phyloP scores from a whole-genome alignment of 1,284 basidiomycete species.

The Malassezia japonica region DNA sequence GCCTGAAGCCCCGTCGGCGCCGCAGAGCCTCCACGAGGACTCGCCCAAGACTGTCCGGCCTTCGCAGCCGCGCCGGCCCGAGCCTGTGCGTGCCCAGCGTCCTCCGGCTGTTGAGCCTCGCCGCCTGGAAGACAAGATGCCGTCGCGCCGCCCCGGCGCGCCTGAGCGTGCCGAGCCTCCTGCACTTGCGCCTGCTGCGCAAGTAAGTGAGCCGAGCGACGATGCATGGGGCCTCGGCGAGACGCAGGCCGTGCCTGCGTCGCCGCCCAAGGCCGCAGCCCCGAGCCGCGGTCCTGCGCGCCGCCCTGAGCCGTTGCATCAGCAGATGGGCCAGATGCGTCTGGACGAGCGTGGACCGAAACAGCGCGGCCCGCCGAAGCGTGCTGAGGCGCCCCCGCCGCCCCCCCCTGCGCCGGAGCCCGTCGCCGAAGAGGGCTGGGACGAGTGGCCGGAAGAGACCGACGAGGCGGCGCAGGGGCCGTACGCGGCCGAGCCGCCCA shows the following conservation, averaged over 20 bases:
- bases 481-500: neutral
- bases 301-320: too few relatives aligned
- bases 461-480: neutral
- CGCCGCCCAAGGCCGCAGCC: too few relatives aligned
- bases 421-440: neutral
- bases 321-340: too few relatives aligned
- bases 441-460: neutral
- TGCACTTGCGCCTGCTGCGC: neutral
- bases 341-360: too few relatives aligned
- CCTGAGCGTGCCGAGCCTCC: neutral
- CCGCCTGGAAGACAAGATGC: neutral
- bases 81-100: too few relatives aligned
- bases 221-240: slow-evolving; percentile 4
- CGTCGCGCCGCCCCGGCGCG: neutral
- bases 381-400: too few relatives aligned
- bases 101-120: neutral
- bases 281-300: too few relatives aligned
- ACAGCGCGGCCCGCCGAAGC: neutral
- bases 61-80: too few relatives aligned
- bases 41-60: too few relatives aligned
- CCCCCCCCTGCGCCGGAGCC: neutral
- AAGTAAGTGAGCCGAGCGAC: neutral
- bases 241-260: neutral
- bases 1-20: too few relatives aligned
- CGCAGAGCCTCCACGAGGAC: too few relatives aligned